Base-by-base conservation (phyloP, 2,329 filamentous ascomycete species). In the Eutypella sp. region DNA sequence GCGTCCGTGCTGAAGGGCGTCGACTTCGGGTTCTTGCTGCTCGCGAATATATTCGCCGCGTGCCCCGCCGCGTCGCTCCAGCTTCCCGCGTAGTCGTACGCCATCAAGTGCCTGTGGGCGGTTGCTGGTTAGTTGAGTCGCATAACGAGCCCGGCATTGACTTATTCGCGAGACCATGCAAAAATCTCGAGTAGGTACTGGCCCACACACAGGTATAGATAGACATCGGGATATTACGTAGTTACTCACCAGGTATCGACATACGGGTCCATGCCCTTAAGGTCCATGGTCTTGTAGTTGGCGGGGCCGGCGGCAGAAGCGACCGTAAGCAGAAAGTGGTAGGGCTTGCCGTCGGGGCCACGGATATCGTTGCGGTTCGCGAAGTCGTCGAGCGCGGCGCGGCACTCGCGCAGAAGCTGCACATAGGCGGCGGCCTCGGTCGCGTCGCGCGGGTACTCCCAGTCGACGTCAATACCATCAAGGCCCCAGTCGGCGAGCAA, bases 1-100 rank as follows among this genome's bases (percentile, higher is more conserved):
- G 71, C 67, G 41, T 85, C 72, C 3, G 84, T 85, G 68, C 74
- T 84, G 68, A 84, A 87, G 8, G 85, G 85, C 2, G 87, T 92
- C 23, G 73, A 71, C 2, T 59, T 52, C 0, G 78, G 74, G 56
- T 79, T 76, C 15, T 64, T 56, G 6, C 59, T 59, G 31, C 78
- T 80, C 5, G 69, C 55, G 60, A 75, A 86, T 39, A 92, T 57
- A 57, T 91, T 92, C 23, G 87, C 74, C 59, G 85, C 79, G 63
- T 93, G 84, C 1, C 80, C 84, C 1, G 83, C 73, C 1, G 64
- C 66, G 1, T 66, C 59, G 50, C 83, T 80, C 84, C 84, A 90
- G 20, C 74, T 74, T 4, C 87, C 87, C 7, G 85, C 73, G 58
- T 82, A 87, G 64, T 87, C 83, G 62, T 87, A 87, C 0, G 82